Percentiles rank a stretch among this genome's conserved stretches.
Evolutionary conservation across 176 grass and related monocot species (phyloP).

Genomic region (Ananas comosus): DNA sequence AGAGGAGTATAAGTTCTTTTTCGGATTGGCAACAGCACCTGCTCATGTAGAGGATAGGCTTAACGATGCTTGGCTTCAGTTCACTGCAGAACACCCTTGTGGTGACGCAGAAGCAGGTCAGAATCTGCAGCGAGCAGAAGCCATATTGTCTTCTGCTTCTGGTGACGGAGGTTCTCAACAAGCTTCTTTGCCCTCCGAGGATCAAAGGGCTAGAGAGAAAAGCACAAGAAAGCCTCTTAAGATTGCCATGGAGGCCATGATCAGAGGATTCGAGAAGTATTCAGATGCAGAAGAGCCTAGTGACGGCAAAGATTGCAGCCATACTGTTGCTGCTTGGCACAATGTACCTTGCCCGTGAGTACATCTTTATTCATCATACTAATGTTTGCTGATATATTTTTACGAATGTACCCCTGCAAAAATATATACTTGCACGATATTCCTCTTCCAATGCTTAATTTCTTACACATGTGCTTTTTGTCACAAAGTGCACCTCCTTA

Average conservation of each 20-base stretch:
- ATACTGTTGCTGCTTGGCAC: constrained; percentile 86
- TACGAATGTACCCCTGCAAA: background rate
- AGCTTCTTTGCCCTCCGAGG: constrained; percentile 16
- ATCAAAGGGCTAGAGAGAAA: background rate
- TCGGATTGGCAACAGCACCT: constrained; percentile 75
- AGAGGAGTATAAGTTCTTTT: constrained; percentile 59
- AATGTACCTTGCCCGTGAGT: constrained; percentile 86
- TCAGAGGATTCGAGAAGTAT: constrained; percentile 66
- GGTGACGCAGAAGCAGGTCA: background rate
- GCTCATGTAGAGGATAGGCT: constrained; percentile 87
- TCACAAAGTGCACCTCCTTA: too few relatives aligned
- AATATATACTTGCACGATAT: background rate
- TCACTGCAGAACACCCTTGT: constrained; percentile 38
- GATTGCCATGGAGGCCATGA: constrained; percentile 79
- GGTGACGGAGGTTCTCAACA: constrained; percentile 67
- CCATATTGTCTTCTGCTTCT: constrained; percentile 42
- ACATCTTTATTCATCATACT: background rate
- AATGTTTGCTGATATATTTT: background rate
- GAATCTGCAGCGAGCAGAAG: constrained; percentile 30
- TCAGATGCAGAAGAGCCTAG: constrained; percentile 29
- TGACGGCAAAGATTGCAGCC: constrained; percentile 28
- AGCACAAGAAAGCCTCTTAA: constrained; percentile 44
- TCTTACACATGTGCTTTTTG: too few relatives aligned
- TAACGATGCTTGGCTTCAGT: constrained; percentile 80
- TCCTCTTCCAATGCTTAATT: too few relatives aligned